A percentile compares a stretch with the other conserved stretches of the same genome.
Evolutionary conservation across 2,329 filamentous ascomycete genomes (phyloP).

Genomic region (Neospermospora avenae): DNA sequence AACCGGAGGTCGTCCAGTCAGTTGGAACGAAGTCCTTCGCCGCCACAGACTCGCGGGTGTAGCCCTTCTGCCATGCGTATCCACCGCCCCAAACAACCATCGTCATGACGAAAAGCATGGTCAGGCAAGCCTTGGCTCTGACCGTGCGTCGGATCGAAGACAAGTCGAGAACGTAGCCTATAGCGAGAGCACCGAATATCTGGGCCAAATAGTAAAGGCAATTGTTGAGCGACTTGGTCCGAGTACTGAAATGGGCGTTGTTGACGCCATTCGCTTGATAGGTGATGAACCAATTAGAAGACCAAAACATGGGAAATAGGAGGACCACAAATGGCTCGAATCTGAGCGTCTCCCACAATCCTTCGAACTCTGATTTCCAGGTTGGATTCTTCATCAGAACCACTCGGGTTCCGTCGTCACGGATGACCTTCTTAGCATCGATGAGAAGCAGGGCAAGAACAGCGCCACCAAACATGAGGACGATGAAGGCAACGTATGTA

Average conservation of each 20-base stretch:
- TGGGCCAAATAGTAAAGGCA: conserved; percentile 77
- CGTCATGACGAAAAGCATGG: conserved; percentile 63
- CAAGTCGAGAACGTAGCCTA: conserved; percentile 69
- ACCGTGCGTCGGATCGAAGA: conserved; percentile 56
- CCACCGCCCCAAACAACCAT: conserved; percentile 81
- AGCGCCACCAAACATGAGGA: conserved; percentile 75
- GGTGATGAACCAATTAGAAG: conserved; percentile 76
- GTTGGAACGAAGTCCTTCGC: conserved; percentile 18
- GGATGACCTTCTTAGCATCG: conserved; percentile 69
- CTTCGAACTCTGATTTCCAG: conserved; percentile 74
- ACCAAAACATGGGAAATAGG: conserved; percentile 79
- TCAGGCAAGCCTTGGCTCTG: conserved; percentile 64
- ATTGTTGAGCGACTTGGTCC: conserved; percentile 73
- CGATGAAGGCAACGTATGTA: conserved; percentile 84
- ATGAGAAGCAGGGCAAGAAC: conserved; percentile 65
- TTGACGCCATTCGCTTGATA: conserved; percentile 79
- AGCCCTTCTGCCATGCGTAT: conserved; percentile 71
- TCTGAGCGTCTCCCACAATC: conserved; percentile 69
- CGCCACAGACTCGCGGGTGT: conserved; percentile 41
- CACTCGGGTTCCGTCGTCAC: conserved; percentile 73
- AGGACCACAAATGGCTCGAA: conserved; percentile 70
- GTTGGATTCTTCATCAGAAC: conserved; percentile 90
- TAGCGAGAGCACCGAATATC: conserved; percentile 70
- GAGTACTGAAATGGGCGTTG: conserved; percentile 65
- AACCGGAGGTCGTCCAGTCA: conserved; percentile 68